Conservation (phyloP, 73 alveolate species). For the Paramecium biaurelia region DNA sequence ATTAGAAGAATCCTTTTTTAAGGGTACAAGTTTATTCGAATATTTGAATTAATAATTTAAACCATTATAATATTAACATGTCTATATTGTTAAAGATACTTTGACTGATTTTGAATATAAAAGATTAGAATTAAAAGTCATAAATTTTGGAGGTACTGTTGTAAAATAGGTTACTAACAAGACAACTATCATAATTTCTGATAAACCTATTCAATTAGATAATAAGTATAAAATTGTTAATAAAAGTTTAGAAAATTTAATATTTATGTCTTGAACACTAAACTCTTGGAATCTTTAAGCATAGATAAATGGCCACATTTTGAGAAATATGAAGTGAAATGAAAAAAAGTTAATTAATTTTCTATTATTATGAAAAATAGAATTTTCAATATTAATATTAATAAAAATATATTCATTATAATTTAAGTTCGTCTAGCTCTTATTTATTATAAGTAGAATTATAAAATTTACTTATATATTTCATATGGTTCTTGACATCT, state of each 20-base stretch:
- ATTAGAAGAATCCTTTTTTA: background rate
- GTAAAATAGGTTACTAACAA: background rate
- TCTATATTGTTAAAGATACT: background rate
- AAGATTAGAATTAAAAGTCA: background rate
- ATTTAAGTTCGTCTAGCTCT: conserved; percentile 39
- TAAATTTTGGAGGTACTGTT: background rate
- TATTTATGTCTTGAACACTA: background rate
- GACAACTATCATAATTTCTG: background rate
- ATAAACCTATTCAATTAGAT: background rate
- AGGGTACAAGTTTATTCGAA: background rate
- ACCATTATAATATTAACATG: background rate
- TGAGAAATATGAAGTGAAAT: background rate
- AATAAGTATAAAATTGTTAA: background rate
- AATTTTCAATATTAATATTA: background rate
- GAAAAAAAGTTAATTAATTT: background rate
- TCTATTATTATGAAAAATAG: background rate
- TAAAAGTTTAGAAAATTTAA: background rate
- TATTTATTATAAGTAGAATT: conserved; percentile 22
- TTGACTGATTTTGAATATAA: background rate
- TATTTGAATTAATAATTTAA: background rate
- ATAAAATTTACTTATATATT: conserved; percentile 39
- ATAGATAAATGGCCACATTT: background rate
- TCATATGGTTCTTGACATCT: conserved; percentile 45
- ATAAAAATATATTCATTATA: background rate
- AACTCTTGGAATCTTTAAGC: background rate